Conservation (phyloP, 2,329 filamentous ascomycete species). For the Sclerotinia spermophila region DNA sequence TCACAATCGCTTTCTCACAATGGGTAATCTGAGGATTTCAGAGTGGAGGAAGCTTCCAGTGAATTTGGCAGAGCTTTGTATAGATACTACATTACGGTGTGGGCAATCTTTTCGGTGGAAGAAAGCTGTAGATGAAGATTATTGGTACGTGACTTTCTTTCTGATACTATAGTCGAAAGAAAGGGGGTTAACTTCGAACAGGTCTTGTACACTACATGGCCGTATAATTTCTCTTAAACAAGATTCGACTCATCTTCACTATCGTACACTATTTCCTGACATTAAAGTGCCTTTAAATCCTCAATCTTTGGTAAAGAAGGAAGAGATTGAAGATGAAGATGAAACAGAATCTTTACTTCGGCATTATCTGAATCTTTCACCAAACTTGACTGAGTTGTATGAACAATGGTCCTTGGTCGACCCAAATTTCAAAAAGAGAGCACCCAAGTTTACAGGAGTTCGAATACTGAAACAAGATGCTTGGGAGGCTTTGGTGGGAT, state of each 20-base stretch:
- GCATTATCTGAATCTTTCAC: constrained; percentile 81
- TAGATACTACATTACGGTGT: constrained; percentile 90
- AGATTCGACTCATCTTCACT: constrained; percentile 74
- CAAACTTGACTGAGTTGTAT: constrained; percentile 76
- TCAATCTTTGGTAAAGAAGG: constrained; percentile 39
- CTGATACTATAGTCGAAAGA: constrained; percentile 3
- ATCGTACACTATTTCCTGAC: constrained; percentile 63
- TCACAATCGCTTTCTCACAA: constrained; percentile 20
- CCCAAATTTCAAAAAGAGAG: constrained; percentile 82
- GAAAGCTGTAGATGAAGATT: constrained; percentile 73
- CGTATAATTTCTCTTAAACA: constrained; percentile 83
- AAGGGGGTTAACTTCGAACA: constrained; percentile 37
- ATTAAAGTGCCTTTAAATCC: constrained; percentile 37
- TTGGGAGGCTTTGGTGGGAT: constrained; percentile 90
- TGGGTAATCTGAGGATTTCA: constrained; percentile 46
- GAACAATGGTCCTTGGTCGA: constrained; percentile 82
- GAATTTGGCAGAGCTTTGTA: constrained; percentile 79
- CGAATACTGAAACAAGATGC: constrained; percentile 91
- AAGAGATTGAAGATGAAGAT: constrained; percentile 47
- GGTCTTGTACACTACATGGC: constrained; percentile 80
- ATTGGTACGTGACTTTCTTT: constrained; percentile 61
- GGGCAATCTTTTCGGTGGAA: constrained; percentile 97
- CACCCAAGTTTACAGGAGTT: constrained; percentile 83
- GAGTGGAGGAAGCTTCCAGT: constrained; percentile 88
- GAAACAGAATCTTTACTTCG: constrained; percentile 71